These are phyloP conservation scores for Sugiyamaella americana DNA, from an alignment of 805 yeast species.

Conservation along the genomic window DNA sequence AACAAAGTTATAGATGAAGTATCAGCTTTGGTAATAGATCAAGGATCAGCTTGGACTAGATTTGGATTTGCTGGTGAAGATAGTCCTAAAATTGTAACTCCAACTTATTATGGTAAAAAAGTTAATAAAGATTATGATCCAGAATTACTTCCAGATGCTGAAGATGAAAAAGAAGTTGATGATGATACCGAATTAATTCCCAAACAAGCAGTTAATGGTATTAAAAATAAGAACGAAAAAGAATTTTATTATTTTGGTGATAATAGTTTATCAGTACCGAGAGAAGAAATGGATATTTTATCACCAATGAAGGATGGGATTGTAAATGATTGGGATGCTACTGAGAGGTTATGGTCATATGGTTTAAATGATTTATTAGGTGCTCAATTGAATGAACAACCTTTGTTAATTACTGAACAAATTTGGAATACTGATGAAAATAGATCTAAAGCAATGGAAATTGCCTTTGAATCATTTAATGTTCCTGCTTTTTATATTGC, in stretches of 20 bases:
- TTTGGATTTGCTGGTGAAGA: conserved; percentile 92
- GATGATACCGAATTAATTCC: conserved; percentile 1
- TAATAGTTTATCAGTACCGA: conserved; percentile 15
- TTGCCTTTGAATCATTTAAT: conserved; percentile 58
- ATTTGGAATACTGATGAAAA: conserved; percentile 71
- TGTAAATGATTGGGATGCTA: conserved; percentile 74
- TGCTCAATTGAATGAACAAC: conserved; percentile 58
- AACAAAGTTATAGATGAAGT: too few relatives aligned
- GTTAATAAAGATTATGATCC: conserved; percentile 10
- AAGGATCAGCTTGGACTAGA: conserved; percentile 77
- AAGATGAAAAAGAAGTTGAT: conserved; percentile 1
- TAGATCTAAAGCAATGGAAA: conserved; percentile 64
- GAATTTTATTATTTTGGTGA: conserved; percentile 20
- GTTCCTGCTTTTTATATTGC: conserved; percentile 80
- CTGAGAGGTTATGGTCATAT: conserved; percentile 64
- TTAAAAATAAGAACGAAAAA: conserved; percentile 7
- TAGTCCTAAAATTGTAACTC: conserved; percentile 65
- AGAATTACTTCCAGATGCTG: conserved; percentile 8
- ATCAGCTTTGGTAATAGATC: conserved; percentile 82
- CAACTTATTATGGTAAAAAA: conserved; percentile 40
- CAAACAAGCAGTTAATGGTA: conserved; percentile 4
- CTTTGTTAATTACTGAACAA: conserved; percentile 79
- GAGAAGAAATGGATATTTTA: conserved; percentile 17
- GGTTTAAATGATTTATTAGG: conserved; percentile 47
- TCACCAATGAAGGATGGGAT: conserved; percentile 23